Percentiles rank a stretch among this genome's conserved stretches.
These are phyloP conservation scores for Acmispon strigosus DNA, from an alignment of 306 rosid genomes.

Conservation along the genomic window DNA sequence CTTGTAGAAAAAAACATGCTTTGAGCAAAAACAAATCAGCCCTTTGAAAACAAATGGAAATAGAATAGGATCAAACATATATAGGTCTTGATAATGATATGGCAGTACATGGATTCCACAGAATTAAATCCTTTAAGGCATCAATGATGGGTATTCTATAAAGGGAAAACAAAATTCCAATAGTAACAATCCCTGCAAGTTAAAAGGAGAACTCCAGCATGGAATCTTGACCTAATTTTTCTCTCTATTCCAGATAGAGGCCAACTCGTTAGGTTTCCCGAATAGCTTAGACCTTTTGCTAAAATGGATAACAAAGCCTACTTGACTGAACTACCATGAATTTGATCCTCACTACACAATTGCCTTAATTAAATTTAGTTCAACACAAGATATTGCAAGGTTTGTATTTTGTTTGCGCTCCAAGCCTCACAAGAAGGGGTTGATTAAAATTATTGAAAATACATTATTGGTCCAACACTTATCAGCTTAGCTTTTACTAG, in stretches of 20 bases:
- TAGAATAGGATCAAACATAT: not conserved
- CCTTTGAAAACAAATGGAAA: not conserved
- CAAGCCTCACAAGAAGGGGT: not conserved
- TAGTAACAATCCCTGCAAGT: not conserved
- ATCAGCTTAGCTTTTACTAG: not conserved
- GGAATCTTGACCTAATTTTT: not conserved
- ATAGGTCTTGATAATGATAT: not conserved
- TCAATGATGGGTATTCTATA: not conserved
- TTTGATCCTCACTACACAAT: not conserved
- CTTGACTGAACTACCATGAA: not conserved
- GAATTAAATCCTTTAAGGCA: not conserved
- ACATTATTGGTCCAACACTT: not conserved
- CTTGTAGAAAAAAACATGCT: not conserved
- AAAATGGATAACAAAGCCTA: not conserved
- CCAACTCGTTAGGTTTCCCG: not conserved
- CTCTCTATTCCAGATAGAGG: not conserved
- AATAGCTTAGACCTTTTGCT: not conserved
- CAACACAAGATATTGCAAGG: not conserved
- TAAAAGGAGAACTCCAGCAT: not conserved
- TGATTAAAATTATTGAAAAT: not conserved
- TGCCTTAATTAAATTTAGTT: not conserved
- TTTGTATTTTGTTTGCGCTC: not conserved
- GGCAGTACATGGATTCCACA: not conserved
- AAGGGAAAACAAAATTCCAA: not conserved
- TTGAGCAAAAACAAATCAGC: conserved; percentile 10